Base-by-base conservation (phyloP, 108 stramenopile species). In the Parietichytrium sp. region DNA sequence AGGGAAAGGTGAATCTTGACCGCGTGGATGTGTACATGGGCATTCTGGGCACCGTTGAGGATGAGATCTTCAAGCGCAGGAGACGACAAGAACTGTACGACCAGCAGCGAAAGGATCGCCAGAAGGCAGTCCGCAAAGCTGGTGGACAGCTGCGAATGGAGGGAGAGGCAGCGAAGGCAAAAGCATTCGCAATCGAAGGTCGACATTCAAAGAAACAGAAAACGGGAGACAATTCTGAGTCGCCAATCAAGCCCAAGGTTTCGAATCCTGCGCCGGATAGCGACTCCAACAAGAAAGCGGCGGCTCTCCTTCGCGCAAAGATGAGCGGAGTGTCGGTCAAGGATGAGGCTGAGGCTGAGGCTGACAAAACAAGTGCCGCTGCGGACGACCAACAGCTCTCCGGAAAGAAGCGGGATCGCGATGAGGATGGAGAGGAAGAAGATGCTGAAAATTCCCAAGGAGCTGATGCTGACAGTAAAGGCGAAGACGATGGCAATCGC, bases 21-120 rank as follows among this genome's bases (percentile, higher is more conserved):
- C 89, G 90, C 26, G 98, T 96, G 25, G 96, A 97, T 87, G 93
- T 96, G 36, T 94, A 96, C 49, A 61, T 97, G 79, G 91, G 91
- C 23, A 92, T 95, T 83, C 94, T 98, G 3, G 98, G 96, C 12
- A 86, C 92, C 25, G 94, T 98, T 48, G 98, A 98, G 89, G 98
- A 98, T 83, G 89, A 95, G 78, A 95, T 97, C 10, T 99, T 98
- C 82, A 81, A 83, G 52, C 93, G 96, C 90, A 93, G 94, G 54
- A 93, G 95, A 77, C 88, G 86, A n/a, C 92, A 91, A 50, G 95
- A 96, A 83, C 80, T 87, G 78, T 85, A 87, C 48, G 90, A 94
- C 8, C 86, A 94, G 80, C 42, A 82, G 53, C 80, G 91, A n/a
- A 47, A 80, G 36, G 3, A 45, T 27, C 23, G 50, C 6, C 26